Percentiles rank a stretch among this genome's conserved stretches.
Evolutionary conservation across 2,329 filamentous ascomycete species (phyloP).

Genomic region (Hortaea sp.): DNA sequence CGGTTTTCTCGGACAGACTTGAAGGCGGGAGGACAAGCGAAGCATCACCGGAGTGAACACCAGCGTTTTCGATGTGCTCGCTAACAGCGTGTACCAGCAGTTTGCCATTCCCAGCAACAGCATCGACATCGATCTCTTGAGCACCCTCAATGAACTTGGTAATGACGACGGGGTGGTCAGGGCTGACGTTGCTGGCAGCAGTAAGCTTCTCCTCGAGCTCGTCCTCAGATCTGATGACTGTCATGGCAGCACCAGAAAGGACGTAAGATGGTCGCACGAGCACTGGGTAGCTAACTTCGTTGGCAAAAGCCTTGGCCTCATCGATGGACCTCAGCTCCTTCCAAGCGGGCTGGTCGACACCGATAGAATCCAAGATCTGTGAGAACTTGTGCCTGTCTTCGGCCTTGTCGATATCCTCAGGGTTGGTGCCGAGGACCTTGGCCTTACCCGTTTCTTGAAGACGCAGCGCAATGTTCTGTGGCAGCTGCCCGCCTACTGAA

Average conservation of each 20-base stretch:
- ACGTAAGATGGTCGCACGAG: conserved; percentile 93
- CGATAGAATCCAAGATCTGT: conserved; percentile 91
- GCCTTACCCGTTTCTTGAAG: conserved; percentile 86
- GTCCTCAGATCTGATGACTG: conserved; percentile 76
- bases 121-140: conserved; percentile 92
- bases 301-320: conserved; percentile 78
- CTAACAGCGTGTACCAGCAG: conserved; percentile 85
- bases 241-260: conserved; percentile 96
- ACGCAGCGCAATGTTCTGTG: conserved; percentile 92
- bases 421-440: conserved; percentile 85
- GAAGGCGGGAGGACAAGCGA: conserved; percentile 84
- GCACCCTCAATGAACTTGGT: conserved; percentile 97
- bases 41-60: conserved; percentile 95
- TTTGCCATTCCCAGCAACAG: conserved; percentile 75
- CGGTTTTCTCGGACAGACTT: conserved; percentile 64
- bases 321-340: conserved; percentile 87
- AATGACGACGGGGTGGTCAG: conserved; percentile 96
- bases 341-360: conserved; percentile 94
- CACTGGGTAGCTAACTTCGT: conserved; percentile 82
- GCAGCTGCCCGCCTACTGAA: conserved; percentile 89
- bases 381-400: conserved; percentile 99
- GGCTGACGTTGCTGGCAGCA: conserved; percentile 80
- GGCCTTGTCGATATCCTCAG: conserved; percentile 90
- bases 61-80: conserved; percentile 93
- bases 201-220: conserved; percentile 93